phyloP scores from a whole-genome alignment of 2,329 filamentous ascomycete genomes.

The Cordyceps javanica region DNA sequence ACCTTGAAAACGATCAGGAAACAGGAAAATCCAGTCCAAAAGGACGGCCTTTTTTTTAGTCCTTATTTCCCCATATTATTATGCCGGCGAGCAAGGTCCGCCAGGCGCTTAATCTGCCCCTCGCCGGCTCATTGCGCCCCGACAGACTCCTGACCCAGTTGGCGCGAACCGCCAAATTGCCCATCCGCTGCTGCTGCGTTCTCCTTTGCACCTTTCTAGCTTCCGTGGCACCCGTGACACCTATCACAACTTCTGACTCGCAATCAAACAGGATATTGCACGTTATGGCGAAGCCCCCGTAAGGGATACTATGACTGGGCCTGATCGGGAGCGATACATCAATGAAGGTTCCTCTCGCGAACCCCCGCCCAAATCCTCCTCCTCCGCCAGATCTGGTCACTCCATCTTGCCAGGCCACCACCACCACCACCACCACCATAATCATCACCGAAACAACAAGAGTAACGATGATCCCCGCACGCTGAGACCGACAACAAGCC shows the following conservation, averaged over 20 bases:
- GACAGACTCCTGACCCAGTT: not conserved
- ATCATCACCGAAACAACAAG: conserved; percentile 57
- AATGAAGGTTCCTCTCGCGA: conserved; percentile 41
- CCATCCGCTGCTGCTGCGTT: not conserved
- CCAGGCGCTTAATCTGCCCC: conserved; percentile 7
- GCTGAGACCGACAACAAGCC: conserved; percentile 64
- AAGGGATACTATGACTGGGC: conserved; percentile 60
- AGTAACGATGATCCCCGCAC: conserved; percentile 61
- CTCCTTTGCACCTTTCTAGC: not conserved
- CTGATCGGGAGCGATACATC: conserved; percentile 62
- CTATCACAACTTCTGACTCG: conserved; percentile 18
- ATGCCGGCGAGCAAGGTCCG: not conserved
- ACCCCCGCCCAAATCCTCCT: conserved; percentile 54
- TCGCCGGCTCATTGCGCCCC: conserved; percentile 11
- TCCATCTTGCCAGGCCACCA: conserved; percentile 47
- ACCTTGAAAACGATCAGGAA: not conserved
- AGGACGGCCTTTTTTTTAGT: conserved; percentile 21
- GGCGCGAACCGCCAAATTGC: conserved; percentile 6
- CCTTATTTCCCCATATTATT: not conserved
- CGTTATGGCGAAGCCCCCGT: conserved; percentile 74
- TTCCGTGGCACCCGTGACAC: conserved; percentile 5
- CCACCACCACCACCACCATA: conserved; percentile 48
- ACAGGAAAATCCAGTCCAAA: not conserved
- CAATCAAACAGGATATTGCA: conserved; percentile 56
- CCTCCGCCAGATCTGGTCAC: conserved; percentile 54